Conservation (phyloP, 2,329 filamentous ascomycete genomes). For the Pseudogymnoascus sp. region DNA sequence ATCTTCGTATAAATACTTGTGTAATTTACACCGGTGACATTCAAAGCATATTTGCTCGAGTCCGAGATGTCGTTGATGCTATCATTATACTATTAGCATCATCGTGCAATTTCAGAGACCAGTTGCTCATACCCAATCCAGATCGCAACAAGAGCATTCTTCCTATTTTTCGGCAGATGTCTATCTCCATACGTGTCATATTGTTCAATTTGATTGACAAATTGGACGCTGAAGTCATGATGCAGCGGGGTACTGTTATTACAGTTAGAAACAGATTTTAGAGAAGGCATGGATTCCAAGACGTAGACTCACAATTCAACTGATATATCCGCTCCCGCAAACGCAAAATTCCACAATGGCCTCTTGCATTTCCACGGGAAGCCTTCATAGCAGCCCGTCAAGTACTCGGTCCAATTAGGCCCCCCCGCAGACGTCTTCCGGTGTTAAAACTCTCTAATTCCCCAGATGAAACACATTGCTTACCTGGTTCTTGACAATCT, state of each 20-base stretch:
- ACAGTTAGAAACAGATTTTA: neutral
- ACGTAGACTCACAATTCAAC: conserved; percentile 30
- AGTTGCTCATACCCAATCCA: conserved; percentile 38
- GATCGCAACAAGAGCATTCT: conserved; percentile 39
- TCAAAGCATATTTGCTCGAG: conserved; percentile 35
- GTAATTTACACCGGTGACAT: conserved; percentile 35
- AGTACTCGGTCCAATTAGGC: conserved; percentile 47
- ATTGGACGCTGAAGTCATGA: conserved; percentile 42
- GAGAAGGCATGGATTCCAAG: neutral
- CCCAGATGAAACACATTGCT: neutral
- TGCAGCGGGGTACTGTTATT: conserved; percentile 39
- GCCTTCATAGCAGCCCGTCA: conserved; percentile 45
- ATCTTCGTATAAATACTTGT: conserved; percentile 38
- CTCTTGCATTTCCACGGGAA: conserved; percentile 37
- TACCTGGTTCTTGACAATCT: conserved; percentile 45
- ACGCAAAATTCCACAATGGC: conserved; percentile 51
- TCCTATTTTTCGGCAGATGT: conserved; percentile 18
- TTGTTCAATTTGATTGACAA: conserved; percentile 44
- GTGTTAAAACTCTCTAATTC: conserved; percentile 1
- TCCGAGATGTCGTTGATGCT: conserved; percentile 50
- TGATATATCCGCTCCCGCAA: conserved; percentile 45
- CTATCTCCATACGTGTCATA: conserved; percentile 36
- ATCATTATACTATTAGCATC: neutral
- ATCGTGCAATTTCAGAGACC: neutral
- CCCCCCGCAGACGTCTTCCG: conserved; percentile 45